Conservation (phyloP, 2,329 filamentous ascomycete genomes). For the Helotiales sp. region DNA sequence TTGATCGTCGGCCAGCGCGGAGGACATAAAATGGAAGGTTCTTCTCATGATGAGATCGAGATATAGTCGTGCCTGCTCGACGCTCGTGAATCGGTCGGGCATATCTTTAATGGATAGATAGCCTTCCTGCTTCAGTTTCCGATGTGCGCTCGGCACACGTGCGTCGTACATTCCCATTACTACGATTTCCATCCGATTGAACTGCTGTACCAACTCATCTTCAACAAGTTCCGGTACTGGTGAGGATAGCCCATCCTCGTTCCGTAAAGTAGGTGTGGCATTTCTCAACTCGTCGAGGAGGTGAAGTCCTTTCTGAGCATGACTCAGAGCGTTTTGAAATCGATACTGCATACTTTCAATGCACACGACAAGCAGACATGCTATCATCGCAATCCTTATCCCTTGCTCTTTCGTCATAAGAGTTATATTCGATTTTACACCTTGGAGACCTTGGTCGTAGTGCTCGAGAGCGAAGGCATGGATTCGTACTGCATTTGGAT, state of each 20-base stretch:
- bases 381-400: conserved; percentile 21
- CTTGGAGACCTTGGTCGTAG: conserved; percentile 22
- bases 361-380: conserved; percentile 27
- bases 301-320: conserved; percentile 17
- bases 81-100: conserved; percentile 16
- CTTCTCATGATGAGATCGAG: conserved; percentile 25
- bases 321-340: conserved; percentile 13
- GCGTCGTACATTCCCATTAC: conserved; percentile 17
- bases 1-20: conserved; percentile 3
- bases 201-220: conserved; percentile 28
- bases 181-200: conserved; percentile 23
- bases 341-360: conserved; percentile 28
- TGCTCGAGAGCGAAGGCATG: conserved; percentile 18
- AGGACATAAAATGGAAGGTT: conserved; percentile 24
- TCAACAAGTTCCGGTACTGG: conserved; percentile 19
- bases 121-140: conserved; percentile 19
- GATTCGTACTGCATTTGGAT: background rate
- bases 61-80: conserved; percentile 22
- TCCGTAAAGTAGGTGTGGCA: background rate
- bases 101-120: conserved; percentile 14
- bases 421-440: conserved; percentile 18
- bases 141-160: conserved; percentile 14
- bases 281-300: conserved; percentile 19
- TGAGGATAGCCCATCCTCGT: conserved; percentile 4
- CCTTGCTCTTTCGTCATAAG: conserved; percentile 10